Evolutionary conservation across 352 stramenopile genomes (phyloP).

Genomic region (Phytophthora multivora): DNA sequence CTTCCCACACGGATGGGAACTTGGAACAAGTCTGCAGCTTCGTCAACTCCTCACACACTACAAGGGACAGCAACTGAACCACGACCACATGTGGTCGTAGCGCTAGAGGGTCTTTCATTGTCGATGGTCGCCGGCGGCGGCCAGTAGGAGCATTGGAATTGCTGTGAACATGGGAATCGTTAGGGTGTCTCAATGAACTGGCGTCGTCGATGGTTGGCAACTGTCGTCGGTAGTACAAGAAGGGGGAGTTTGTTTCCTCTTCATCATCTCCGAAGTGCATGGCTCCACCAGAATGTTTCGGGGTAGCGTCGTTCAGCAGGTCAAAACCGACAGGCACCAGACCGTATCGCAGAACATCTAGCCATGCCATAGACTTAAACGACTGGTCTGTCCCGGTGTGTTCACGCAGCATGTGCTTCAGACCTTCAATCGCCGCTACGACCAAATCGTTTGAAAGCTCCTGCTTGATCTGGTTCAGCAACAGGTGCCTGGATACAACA

Average conservation of each 20-base stretch:
- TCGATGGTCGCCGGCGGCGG: conserved; percentile 50
- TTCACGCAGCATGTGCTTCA: conserved; percentile 60
- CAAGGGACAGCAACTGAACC: conserved; percentile 64
- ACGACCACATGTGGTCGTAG: conserved; percentile 63
- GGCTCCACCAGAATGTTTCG: neutral
- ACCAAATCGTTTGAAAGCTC: conserved; percentile 50
- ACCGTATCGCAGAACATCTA: conserved; percentile 62
- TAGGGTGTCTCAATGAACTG: conserved; percentile 7
- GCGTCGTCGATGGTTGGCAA: conserved; percentile 29
- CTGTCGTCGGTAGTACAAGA: conserved; percentile 65
- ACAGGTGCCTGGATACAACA: conserved; percentile 50
- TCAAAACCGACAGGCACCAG: conserved; percentile 63
- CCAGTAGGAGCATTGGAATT: conserved; percentile 10
- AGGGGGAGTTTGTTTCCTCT: conserved; percentile 42
- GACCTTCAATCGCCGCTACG: conserved; percentile 46
- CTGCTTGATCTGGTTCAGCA: conserved; percentile 41
- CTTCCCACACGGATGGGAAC: conserved; percentile 60
- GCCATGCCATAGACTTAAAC: conserved; percentile 52
- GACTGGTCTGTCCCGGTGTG: conserved; percentile 35
- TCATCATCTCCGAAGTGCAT: conserved; percentile 40
- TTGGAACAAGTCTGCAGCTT: conserved; percentile 42
- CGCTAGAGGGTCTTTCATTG: conserved; percentile 64
- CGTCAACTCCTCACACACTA: conserved; percentile 66
- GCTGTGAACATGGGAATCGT: neutral
- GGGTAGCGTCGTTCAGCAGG: conserved; percentile 40